Conservation (phyloP, 306 rosid genomes). For the Carpinus viminea region DNA sequence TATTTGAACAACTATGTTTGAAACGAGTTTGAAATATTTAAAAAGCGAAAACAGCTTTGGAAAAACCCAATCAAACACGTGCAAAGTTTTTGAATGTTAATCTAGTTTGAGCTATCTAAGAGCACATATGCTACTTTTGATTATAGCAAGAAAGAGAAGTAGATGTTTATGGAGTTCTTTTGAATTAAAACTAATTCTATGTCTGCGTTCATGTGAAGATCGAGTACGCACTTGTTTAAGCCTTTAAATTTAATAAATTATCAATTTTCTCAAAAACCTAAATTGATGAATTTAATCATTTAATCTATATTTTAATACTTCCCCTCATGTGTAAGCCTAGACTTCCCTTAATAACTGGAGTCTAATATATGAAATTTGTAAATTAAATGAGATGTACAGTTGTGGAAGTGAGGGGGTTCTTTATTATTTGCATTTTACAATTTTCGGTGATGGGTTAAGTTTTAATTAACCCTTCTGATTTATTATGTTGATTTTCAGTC, state of each 20-base stretch:
- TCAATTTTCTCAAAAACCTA: too few relatives aligned
- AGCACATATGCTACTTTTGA: neutral
- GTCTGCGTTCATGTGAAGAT: neutral
- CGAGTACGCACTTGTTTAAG: neutral
- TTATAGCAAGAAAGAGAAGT: neutral
- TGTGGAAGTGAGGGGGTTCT: neutral
- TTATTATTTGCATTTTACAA: neutral
- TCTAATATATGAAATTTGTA: too few relatives aligned
- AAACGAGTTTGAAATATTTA: too few relatives aligned
- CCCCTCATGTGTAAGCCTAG: too few relatives aligned
- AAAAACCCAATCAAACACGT: too few relatives aligned
- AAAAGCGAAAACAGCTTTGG: too few relatives aligned
- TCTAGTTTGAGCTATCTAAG: neutral
- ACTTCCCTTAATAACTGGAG: too few relatives aligned
- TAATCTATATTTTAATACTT: too few relatives aligned
- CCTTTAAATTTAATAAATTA: neutral
- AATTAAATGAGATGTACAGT: too few relatives aligned
- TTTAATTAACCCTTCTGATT: neutral
- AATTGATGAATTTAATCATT: neutral
- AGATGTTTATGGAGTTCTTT: neutral
- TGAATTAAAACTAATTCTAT: neutral
- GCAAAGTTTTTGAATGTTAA: neutral
- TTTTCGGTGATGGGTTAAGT: neutral
- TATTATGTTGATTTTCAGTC: conserved; percentile 38
- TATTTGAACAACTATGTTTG: too few relatives aligned